Base-by-base conservation (phyloP, 208 protist genomes). In the Willaertia magna region DNA sequence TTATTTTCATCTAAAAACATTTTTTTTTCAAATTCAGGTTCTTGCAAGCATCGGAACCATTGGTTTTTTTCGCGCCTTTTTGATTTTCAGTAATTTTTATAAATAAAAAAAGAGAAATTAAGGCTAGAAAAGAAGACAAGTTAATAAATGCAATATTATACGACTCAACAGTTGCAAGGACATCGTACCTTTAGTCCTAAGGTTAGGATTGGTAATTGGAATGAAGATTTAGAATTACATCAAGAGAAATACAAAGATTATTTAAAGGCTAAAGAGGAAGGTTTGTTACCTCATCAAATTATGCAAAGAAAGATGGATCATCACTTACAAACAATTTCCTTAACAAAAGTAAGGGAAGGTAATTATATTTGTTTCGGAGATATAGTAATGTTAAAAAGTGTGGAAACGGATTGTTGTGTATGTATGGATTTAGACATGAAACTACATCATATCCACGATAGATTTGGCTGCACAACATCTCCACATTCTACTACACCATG, bases 131-230 rank as follows among this genome's bases (percentile, higher is more conserved):
- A n/a, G n/a, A n/a, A n/a, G n/a, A n/a, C n/a, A n/a, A n/a, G n/a
- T n/a, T n/a, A n/a, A n/a, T n/a, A 67, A 67, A 67, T 67, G 55
- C 55, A 67, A 67, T 67, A 81, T 20, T 81, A 81, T 39, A 81
- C 76, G 11, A 26, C 76, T 39, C 76, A 81, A 51, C 76, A 81
- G 39, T n/a, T 81, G 30, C 18, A 42, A 40, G 76, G 76, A 14
- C 76, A 81, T 20, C 30, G 16, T 7, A 42, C 43, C 2, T 81
- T 42, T 49, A 47, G 51, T 44, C 76, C 76, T 18, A 9, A 40
- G 12, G 76, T 81, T 26, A 14, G 76, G 12, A 81, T 81, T 20
- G 76, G 76, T 20, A 81, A 81, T 18, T 81, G 76, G 76, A 51
- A 47, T 39, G 76, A 81, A 18, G 76, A 81, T 51, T 40, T 81